A percentile compares a stretch with the other conserved stretches of the same genome.
phyloP scores from a whole-genome alignment of 352 stramenopile genomes.

The Lagenidium sp. region DNA sequence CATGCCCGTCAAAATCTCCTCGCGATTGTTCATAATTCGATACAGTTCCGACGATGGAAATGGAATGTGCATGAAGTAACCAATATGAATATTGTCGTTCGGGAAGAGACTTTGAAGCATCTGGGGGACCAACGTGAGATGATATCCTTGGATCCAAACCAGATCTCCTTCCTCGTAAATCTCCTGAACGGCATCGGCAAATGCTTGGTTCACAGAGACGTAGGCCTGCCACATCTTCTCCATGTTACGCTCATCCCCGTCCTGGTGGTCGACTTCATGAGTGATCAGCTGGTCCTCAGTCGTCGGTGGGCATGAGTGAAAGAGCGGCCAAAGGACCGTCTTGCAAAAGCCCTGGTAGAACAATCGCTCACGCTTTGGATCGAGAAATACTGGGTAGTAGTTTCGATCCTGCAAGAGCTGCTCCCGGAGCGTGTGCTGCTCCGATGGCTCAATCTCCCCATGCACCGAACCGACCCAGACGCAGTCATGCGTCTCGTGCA shows the following conservation, averaged over 20 bases:
- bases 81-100: slow-evolving; percentile 86
- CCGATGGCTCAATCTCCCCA: slow-evolving; percentile 65
- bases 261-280: slow-evolving; percentile 30
- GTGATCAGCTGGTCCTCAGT: slow-evolving; percentile 66
- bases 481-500: slow-evolving; percentile 77
- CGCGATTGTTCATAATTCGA: slow-evolving; percentile 83
- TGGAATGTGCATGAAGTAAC: slow-evolving; percentile 87
- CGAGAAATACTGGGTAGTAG: slow-evolving; percentile 87
- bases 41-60: slow-evolving; percentile 88
- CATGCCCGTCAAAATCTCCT: slow-evolving; percentile 83
- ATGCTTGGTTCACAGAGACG: slow-evolving; percentile 79
- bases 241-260: slow-evolving; percentile 35
- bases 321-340: slow-evolving; percentile 87
- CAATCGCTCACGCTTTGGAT: slow-evolving; percentile 72
- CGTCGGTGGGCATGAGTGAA: slow-evolving; percentile 80
- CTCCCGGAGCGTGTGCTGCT: slow-evolving; percentile 76
- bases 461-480: slow-evolving; percentile 81
- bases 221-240: slow-evolving; percentile 88
- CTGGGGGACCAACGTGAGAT: slow-evolving; percentile 84
- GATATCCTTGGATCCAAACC: slow-evolving; percentile 89
- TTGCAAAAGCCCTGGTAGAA: slow-evolving; percentile 91
- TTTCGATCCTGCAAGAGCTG: slow-evolving; percentile 87
- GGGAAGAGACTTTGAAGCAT: slow-evolving; percentile 85
- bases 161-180: slow-evolving; percentile 86
- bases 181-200: slow-evolving; percentile 80